A percentile compares a stretch with the other conserved stretches of the same genome.
Conservation (phyloP, 73 alveolate species). For the Paramecium octaurelia region DNA sequence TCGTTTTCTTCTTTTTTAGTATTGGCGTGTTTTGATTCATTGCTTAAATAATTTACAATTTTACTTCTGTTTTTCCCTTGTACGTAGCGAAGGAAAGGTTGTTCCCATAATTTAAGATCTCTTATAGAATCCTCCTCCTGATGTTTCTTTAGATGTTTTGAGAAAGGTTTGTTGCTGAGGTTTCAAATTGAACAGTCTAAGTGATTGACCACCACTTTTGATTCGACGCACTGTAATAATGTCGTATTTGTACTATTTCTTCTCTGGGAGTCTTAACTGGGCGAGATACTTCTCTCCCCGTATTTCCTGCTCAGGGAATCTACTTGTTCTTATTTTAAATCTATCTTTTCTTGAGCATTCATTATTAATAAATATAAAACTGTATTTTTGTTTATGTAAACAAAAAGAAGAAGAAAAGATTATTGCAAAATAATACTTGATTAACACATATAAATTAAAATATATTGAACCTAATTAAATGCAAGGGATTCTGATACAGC, state of each 20-base stretch:
- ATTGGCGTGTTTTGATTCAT: neutral
- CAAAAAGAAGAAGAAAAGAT: neutral
- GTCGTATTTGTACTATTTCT: neutral
- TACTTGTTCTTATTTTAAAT: neutral
- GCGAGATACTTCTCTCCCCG: neutral
- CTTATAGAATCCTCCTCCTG: slow-evolving; percentile 10
- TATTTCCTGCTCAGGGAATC: neutral
- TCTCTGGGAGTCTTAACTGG: neutral
- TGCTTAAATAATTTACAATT: neutral
- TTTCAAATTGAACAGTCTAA: neutral
- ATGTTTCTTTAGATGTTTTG: neutral
- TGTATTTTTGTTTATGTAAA: neutral
- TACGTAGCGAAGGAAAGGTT: neutral
- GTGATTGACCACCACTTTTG: neutral
- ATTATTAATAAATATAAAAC: neutral
- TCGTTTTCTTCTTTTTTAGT: neutral
- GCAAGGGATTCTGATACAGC: slow-evolving; percentile 20
- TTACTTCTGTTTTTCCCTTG: neutral
- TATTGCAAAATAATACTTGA: neutral
- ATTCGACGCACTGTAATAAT: neutral
- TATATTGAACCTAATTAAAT: neutral
- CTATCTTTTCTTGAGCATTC: neutral
- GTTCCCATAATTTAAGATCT: slow-evolving; percentile 11
- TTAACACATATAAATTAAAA: neutral
- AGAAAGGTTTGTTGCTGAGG: neutral